A percentile compares a stretch with the other conserved stretches of the same genome.
Evolutionary conservation across 305 asterid species (phyloP).

Genomic region (Fraxinus baroniana): DNA sequence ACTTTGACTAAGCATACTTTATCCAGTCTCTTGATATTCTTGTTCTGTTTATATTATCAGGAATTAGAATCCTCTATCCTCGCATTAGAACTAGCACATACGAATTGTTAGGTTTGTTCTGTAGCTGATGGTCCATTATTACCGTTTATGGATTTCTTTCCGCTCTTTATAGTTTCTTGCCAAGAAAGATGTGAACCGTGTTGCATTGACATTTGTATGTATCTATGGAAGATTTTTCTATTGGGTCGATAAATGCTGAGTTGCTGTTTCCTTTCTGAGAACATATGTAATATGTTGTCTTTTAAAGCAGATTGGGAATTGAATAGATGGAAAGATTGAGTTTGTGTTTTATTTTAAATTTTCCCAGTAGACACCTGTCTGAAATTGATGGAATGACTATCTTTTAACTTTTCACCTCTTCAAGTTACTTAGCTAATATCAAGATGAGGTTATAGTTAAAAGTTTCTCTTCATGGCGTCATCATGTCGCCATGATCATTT

Average conservation of each 20-base stretch:
- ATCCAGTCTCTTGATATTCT: neutral
- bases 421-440: neutral
- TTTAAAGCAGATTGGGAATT: neutral
- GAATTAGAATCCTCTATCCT: neutral
- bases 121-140: neutral
- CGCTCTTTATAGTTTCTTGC: neutral
- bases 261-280: neutral
- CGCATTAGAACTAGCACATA: neutral
- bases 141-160: neutral
- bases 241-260: neutral
- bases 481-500: neutral
- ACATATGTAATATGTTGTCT: neutral
- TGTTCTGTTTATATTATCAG: neutral
- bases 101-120: neutral
- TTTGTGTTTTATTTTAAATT: too few relatives aligned
- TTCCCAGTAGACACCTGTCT: neutral
- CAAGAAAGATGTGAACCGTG: neutral
- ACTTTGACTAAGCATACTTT: neutral
- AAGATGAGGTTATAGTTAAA: neutral
- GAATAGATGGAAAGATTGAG: neutral
- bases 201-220: neutral
- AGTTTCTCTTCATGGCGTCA: neutral
- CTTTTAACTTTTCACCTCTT: neutral
- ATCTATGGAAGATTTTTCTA: neutral
- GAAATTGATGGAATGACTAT: neutral